Conservation (phyloP, 2,329 filamentous ascomycete species). For the Knufia petricola region DNA sequence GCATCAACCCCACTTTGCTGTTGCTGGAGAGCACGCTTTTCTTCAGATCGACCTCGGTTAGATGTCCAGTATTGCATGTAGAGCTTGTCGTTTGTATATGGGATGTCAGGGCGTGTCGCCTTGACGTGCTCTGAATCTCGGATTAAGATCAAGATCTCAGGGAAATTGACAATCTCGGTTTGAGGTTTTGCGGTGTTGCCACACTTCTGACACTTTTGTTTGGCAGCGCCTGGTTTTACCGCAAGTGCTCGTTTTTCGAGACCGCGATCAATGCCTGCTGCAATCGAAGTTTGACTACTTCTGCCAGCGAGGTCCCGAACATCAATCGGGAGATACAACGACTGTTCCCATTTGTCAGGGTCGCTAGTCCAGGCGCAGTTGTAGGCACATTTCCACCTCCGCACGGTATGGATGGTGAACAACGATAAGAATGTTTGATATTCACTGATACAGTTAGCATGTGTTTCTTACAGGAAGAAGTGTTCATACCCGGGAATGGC, state of each 20-base stretch:
- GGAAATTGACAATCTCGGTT: not conserved
- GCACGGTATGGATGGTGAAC: not conserved
- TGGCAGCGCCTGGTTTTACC: not conserved
- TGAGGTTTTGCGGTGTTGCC: not conserved
- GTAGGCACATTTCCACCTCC: constrained; percentile 1
- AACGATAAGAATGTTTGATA: not conserved
- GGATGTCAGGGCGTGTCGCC: not conserved
- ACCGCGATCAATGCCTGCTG: not conserved
- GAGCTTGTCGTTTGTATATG: not conserved
- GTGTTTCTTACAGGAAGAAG: not conserved
- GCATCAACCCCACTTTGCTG: too few relatives aligned
- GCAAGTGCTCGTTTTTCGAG: not conserved
- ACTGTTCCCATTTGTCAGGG: not conserved
- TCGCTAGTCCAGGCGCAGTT: not conserved
- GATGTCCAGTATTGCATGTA: too few relatives aligned
- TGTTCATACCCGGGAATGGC: not conserved
- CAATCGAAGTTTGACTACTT: not conserved
- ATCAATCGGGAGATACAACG: not conserved
- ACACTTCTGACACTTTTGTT: not conserved
- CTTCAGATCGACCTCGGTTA: too few relatives aligned
- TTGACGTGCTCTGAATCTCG: not conserved
- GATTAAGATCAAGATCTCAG: not conserved
- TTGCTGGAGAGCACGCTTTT: too few relatives aligned
- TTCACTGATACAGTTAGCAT: not conserved
- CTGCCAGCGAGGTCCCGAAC: not conserved